Evolutionary conservation across 1,284 basidiomycete genomes (phyloP).

Genomic region (Cryptococcus sp.): DNA sequence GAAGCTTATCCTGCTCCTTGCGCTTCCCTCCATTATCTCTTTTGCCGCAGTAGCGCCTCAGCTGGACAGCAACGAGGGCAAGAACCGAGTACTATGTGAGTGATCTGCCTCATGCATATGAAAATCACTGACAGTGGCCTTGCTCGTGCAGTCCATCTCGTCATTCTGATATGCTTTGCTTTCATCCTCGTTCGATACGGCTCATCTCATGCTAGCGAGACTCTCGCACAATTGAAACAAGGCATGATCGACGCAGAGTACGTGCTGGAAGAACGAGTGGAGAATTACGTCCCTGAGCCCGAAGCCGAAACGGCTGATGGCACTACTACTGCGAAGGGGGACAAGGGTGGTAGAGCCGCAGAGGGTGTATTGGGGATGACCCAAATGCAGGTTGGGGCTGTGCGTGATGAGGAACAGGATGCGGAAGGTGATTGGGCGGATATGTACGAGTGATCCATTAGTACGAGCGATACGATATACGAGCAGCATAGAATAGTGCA

Average conservation of each 20-base stretch:
- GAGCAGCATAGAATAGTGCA: no score
- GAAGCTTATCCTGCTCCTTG: conserved; percentile 19
- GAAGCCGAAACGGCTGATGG: conserved; percentile 2
- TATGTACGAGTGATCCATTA: not conserved
- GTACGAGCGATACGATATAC: not conserved
- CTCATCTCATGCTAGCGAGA: conserved; percentile 3
- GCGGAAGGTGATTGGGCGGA: conserved; percentile 11
- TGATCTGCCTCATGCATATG: not conserved
- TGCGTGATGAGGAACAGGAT: conserved; percentile 3
- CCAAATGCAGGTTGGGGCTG: conserved; percentile 5
- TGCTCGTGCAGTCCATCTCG: not conserved
- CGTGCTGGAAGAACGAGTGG: conserved; percentile 46
- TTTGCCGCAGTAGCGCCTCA: not conserved
- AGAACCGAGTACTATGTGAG: conserved; percentile 7
- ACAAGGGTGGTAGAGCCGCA: conserved; percentile 1
- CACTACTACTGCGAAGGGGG: not conserved
- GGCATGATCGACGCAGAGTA: conserved; percentile 50
- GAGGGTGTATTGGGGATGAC: conserved; percentile 4
- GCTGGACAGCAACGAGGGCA: not conserved
- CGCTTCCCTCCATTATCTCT: conserved; percentile 14
- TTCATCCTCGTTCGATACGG: not conserved
- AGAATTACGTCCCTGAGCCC: conserved; percentile 43
- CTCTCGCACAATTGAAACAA: conserved; percentile 24
- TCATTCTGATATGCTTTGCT: not conserved
- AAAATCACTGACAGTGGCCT: not conserved